Evolutionary conservation across 768 basidiomycete species (phyloP).

Genomic region (Pleurotus tuber-regium): DNA sequence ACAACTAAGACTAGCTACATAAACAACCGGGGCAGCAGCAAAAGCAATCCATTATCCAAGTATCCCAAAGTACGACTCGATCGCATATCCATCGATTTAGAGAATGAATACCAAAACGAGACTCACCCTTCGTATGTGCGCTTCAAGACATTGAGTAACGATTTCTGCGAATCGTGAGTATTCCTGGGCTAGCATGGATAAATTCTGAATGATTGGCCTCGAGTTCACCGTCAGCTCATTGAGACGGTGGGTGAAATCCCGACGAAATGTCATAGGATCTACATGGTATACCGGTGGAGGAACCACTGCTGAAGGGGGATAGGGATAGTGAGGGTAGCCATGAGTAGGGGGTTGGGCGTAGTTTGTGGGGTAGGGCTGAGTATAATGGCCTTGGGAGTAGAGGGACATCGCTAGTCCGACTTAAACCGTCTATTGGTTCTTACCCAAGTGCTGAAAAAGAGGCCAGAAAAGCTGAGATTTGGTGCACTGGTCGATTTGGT

Average conservation of each 20-base stretch:
- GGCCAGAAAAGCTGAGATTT: constrained; percentile 3
- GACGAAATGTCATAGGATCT: constrained; percentile 73
- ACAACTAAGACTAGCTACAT: constrained; percentile 44
- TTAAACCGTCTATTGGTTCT: constrained; percentile 31
- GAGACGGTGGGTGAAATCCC: constrained; percentile 74
- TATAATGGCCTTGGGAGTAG: constrained; percentile 62
- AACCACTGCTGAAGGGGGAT: constrained; percentile 37
- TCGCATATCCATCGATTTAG: constrained; percentile 10
- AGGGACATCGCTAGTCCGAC: constrained; percentile 52
- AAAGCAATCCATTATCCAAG: background rate
- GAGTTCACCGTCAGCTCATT: constrained; percentile 90
- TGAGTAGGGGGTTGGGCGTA: constrained; percentile 42
- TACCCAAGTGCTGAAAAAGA: constrained; percentile 4
- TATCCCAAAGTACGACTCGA: constrained; percentile 11
- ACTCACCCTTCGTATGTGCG: constrained; percentile 91
- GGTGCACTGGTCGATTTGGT: background rate
- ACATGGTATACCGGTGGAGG: constrained; percentile 41
- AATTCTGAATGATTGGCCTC: constrained; percentile 86
- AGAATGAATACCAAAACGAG: constrained; percentile 16
- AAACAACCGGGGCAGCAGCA: constrained; percentile 21
- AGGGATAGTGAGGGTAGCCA: constrained; percentile 40
- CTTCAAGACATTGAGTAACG: constrained; percentile 77
- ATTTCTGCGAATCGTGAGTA: constrained; percentile 75
- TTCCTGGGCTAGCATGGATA: constrained; percentile 92
- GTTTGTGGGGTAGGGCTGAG: constrained; percentile 51